Evolutionary conservation across 768 basidiomycete genomes (phyloP).

Genomic region (Phylloporus arenicola): DNA sequence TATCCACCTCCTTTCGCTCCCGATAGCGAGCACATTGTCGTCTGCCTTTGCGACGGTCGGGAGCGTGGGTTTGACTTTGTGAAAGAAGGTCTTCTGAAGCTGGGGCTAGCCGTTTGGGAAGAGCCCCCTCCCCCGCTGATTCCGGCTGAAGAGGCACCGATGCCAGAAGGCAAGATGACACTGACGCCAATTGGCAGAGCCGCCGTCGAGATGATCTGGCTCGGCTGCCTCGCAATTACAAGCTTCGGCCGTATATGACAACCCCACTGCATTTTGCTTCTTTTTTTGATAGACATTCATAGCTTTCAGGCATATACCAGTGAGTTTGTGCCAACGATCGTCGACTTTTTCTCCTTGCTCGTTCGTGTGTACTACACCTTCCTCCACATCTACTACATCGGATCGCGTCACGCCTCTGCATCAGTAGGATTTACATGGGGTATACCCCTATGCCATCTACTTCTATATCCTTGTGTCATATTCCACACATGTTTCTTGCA

Average conservation of each 20-base stretch:
- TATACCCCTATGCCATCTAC: conserved; percentile 10
- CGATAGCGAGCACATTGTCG: conserved; percentile 36
- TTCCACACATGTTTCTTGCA: conserved; percentile 3
- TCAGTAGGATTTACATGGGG: conserved; percentile 23
- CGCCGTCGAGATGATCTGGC: conserved; percentile 50
- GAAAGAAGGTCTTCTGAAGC: conserved; percentile 70
- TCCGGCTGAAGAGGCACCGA: conserved; percentile 32
- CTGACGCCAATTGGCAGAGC: conserved; percentile 46
- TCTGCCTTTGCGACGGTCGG: conserved; percentile 59
- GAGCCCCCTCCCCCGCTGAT: conserved; percentile 3
- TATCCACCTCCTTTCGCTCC: conserved; percentile 23
- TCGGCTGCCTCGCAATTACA: conserved; percentile 47
- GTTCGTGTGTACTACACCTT: background rate
- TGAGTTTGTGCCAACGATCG: conserved; percentile 1
- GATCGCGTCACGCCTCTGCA: conserved; percentile 11
- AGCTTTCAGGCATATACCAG: background rate
- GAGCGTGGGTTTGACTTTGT: conserved; percentile 70
- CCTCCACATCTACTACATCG: conserved; percentile 1
- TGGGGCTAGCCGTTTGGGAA: conserved; percentile 55
- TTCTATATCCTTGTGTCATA: conserved; percentile 13
- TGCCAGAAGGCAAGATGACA: conserved; percentile 37
- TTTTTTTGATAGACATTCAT: background rate
- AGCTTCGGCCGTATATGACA: conserved; percentile 32
- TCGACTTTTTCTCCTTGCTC: background rate
- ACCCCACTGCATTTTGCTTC: background rate